Conservation (phyloP, 2,329 filamentous ascomycete species). For the Keithomyces neogunnii region DNA sequence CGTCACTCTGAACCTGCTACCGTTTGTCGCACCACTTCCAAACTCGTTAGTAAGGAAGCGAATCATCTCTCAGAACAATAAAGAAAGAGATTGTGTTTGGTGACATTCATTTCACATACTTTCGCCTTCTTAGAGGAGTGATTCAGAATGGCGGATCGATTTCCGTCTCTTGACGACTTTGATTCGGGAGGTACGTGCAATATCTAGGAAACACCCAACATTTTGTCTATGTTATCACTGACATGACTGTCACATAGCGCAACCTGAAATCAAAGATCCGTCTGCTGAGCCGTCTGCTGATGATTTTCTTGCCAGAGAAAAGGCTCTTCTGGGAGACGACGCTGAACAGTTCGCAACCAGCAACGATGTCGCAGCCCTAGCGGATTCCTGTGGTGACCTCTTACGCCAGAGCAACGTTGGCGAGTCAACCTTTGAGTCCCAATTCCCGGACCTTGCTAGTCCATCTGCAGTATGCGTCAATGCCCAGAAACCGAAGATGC, state of each 20-base stretch:
- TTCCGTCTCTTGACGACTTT: slow-evolving; percentile 73
- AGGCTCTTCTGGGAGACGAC: slow-evolving; percentile 83
- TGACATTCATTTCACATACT: too few species aligned
- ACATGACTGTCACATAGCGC: slow-evolving; percentile 39
- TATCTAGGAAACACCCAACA: background rate
- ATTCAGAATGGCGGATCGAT: slow-evolving; percentile 61
- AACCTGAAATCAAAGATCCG: slow-evolving; percentile 55
- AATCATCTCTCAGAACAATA: background rate
- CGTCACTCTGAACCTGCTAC: background rate
- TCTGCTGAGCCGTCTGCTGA: slow-evolving; percentile 54
- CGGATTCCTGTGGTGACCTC: slow-evolving; percentile 60
- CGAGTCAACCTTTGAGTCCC: slow-evolving; percentile 64
- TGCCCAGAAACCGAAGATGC: background rate
- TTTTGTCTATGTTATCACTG: slow-evolving; percentile 6
- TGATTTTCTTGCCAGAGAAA: slow-evolving; percentile 88
- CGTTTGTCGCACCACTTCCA: background rate
- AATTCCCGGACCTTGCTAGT: slow-evolving; percentile 70
- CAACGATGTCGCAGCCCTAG: slow-evolving; percentile 58
- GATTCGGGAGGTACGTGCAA: slow-evolving; percentile 49
- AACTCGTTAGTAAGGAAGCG: background rate
- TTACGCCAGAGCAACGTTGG: slow-evolving; percentile 56
- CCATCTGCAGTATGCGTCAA: slow-evolving; percentile 23
- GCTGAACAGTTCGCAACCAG: slow-evolving; percentile 80
- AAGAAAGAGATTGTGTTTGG: background rate
- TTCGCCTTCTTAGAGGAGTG: too few species aligned